phyloP scores from a whole-genome alignment of 129 eudicot species.

The Kitagawia praeruptora region DNA sequence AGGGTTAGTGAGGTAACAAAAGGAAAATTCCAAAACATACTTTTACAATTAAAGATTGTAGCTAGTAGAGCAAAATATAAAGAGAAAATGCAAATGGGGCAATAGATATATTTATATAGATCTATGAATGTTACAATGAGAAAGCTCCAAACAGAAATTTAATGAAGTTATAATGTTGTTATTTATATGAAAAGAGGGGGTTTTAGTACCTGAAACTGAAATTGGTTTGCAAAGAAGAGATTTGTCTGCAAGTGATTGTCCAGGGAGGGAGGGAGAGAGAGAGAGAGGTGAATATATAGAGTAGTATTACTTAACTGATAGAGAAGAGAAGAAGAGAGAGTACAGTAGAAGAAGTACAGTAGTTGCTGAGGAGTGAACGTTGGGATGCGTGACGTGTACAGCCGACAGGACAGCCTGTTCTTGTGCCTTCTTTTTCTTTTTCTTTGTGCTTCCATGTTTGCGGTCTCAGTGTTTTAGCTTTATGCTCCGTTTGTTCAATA shows the following conservation, averaged over 20 bases:
- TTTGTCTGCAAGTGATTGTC: slow-evolving; percentile 23
- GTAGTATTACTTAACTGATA: background rate
- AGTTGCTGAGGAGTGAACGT: background rate
- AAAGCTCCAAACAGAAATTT: slow-evolving; percentile 27
- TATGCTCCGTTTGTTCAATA: too few relatives aligned
- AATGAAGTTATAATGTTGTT: background rate
- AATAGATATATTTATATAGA: background rate
- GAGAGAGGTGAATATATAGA: background rate
- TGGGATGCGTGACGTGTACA: background rate
- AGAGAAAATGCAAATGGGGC: background rate
- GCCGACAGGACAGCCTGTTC: background rate
- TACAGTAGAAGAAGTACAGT: too few relatives aligned
- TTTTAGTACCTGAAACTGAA: slow-evolving; percentile 3
- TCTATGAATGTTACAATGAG: slow-evolving; percentile 25
- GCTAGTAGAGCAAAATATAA: background rate
- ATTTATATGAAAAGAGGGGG: background rate
- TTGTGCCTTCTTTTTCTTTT: too few relatives aligned
- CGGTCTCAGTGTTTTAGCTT: too few relatives aligned
- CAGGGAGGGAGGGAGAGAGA: background rate
- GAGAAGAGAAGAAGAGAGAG: background rate
- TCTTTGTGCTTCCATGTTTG: too few relatives aligned
- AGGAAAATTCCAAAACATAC: slow-evolving; percentile 4
- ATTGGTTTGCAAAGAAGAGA: background rate
- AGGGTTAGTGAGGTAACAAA: background rate
- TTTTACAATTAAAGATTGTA: background rate